Conservation (phyloP, 306 rosid species). For the Vigna mungo region DNA sequence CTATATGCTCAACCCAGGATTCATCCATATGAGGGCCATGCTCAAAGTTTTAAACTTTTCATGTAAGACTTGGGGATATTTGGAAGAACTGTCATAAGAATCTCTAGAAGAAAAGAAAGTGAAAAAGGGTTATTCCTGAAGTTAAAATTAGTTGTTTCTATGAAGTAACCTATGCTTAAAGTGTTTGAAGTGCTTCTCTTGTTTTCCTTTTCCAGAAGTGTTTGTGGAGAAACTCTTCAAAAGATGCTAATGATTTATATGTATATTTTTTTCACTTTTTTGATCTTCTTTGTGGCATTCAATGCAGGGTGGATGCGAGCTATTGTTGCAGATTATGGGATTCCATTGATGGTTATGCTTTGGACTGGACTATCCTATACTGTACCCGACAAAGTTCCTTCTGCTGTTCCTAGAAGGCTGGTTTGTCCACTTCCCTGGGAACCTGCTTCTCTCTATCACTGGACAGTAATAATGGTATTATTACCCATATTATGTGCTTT, state of each 20-base stretch:
- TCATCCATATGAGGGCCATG: not conserved
- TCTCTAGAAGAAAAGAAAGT: too few species aligned
- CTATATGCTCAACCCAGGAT: too few species aligned
- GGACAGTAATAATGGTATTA: slow-evolving; percentile 73
- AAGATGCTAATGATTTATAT: too few species aligned
- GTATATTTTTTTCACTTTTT: not conserved
- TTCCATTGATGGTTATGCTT: slow-evolving; percentile 69
- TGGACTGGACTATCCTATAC: slow-evolving; percentile 72
- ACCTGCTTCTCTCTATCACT: slow-evolving; percentile 63
- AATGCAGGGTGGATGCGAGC: slow-evolving; percentile 67
- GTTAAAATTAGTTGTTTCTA: too few species aligned
- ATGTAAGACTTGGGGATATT: not conserved
- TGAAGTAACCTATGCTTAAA: too few species aligned
- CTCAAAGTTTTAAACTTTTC: not conserved
- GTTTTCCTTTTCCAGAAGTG: too few species aligned
- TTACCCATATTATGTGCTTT: not conserved
- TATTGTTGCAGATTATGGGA: slow-evolving; percentile 74
- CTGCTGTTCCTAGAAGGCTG: slow-evolving; percentile 74
- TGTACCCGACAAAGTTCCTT: slow-evolving; percentile 65
- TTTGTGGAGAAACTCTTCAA: too few species aligned
- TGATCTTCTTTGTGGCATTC: slow-evolving; percentile 31
- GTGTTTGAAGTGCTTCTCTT: too few species aligned
- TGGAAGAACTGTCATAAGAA: too few species aligned
- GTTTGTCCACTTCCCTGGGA: slow-evolving; percentile 76
- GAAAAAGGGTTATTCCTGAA: too few species aligned